Evolutionary conservation across 2,329 filamentous ascomycete species (phyloP).

Genomic region (Fusarium sp.): DNA sequence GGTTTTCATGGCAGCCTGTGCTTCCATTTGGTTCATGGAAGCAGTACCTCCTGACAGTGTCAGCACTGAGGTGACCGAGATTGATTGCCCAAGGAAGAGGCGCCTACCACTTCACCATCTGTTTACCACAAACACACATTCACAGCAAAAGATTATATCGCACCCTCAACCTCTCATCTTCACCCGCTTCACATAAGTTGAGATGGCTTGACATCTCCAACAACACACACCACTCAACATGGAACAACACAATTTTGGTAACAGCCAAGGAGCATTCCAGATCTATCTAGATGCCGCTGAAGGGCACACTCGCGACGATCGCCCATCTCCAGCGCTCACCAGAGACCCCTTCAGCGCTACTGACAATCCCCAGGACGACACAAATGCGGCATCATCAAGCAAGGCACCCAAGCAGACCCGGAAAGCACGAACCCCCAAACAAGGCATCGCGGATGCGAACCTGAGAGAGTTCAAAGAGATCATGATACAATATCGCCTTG

Average conservation of each 20-base stretch:
- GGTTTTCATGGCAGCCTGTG: neutral
- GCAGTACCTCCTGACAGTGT: neutral
- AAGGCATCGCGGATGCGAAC: neutral
- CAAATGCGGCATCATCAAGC: neutral
- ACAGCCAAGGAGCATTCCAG: neutral
- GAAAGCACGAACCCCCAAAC: neutral
- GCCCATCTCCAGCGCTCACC: neutral
- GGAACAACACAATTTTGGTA: neutral
- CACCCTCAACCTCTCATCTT: neutral
- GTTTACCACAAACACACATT: neutral
- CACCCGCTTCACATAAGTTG: neutral
- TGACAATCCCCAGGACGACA: neutral
- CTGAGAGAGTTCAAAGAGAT: slow-evolving; percentile 29
- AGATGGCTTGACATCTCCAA: neutral
- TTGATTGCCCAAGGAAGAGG: neutral
- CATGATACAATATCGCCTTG: slow-evolving; percentile 26
- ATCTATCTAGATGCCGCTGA: neutral
- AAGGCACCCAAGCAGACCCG: neutral
- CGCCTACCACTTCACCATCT: neutral
- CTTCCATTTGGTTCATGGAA: neutral
- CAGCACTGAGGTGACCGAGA: slow-evolving; percentile 4
- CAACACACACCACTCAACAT: neutral
- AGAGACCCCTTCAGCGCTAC: neutral
- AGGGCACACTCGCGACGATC: neutral
- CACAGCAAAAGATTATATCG: neutral